These are phyloP conservation scores for Calocybe gangraenosa DNA, from an alignment of 768 basidiomycete genomes.

Conservation along the genomic window DNA sequence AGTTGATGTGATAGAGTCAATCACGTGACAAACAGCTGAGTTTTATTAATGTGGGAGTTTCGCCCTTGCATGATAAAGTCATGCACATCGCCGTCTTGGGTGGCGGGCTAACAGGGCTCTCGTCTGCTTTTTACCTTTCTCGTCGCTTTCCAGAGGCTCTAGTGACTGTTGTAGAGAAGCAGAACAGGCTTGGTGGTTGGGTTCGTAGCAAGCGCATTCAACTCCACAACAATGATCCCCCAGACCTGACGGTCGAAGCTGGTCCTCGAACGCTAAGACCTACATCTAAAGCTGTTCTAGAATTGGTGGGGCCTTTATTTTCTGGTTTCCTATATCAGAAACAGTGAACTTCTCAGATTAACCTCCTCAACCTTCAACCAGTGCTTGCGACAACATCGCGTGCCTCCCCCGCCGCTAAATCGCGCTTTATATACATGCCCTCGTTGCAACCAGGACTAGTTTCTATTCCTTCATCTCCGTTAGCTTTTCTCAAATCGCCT, in stretches of 20 bases:
- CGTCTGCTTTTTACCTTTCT: slow-evolving; percentile 75
- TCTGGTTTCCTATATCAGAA: background rate
- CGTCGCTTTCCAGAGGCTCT: slow-evolving; percentile 53
- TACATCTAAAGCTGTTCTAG: slow-evolving; percentile 65
- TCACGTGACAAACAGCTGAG: too few relatives aligned
- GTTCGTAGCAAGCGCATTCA: slow-evolving; percentile 55
- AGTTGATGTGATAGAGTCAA: too few relatives aligned
- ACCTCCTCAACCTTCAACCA: slow-evolving; percentile 61
- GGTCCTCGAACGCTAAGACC: slow-evolving; percentile 89
- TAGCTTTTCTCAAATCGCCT: slow-evolving; percentile 34
- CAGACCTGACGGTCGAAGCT: slow-evolving; percentile 64
- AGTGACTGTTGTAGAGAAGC: slow-evolving; percentile 69
- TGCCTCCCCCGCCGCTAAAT: slow-evolving; percentile 67
- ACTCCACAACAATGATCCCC: slow-evolving; percentile 23
- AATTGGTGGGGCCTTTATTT: slow-evolving; percentile 54
- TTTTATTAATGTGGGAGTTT: too few relatives aligned
- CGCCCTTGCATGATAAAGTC: slow-evolving; percentile 6
- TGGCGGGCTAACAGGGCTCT: slow-evolving; percentile 78
- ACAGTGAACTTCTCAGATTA: slow-evolving; percentile 46
- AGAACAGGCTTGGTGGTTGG: slow-evolving; percentile 81
- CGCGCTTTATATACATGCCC: slow-evolving; percentile 65
- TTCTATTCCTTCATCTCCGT: slow-evolving; percentile 38
- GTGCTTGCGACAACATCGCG: slow-evolving; percentile 64
- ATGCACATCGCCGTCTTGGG: slow-evolving; percentile 65
- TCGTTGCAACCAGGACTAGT: slow-evolving; percentile 42